Evolutionary conservation across 257 asterid genomes (phyloP), one percentile per base, ranked within the genome.

Genomic region (Nemophila menziesii): DNA sequence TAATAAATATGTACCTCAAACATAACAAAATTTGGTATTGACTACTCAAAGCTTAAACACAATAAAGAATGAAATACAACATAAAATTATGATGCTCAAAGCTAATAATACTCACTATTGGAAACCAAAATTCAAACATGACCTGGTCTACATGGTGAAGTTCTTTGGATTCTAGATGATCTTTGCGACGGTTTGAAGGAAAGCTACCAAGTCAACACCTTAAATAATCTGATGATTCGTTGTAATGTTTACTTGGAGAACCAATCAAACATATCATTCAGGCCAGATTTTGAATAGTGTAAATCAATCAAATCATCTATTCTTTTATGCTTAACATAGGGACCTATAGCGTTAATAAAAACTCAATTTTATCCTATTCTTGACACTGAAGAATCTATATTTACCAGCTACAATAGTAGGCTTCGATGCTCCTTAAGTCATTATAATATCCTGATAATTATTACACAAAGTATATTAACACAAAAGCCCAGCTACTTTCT

Each of bases 371-470:
- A 86, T 86, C 70, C 67, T 67, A 51, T 78, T 77, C 65, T 82
- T 74, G 0, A 77, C 74, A 37, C 75, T 73, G 69, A 86, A 76
- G 54, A 70, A 77, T 60, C 93, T 93, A 44, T 86, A 87, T 70
- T 67, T 61, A 41, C 56, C 77, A 20, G 92, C 77, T 15, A 65
- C 53, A 58, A 77, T 80, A 19, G 66, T 68, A 37, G 94, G 94
- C 58, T 79, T 79, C 41, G 97, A 86, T 33, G 93, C 92, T 33
- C 97, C 97, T 47, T 74, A 94, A 37, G 97, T 93, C 94, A 86
- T 82, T 38, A 86, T 86, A 46, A 94, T 92, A 17, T 94, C 97
- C 97, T 82, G 57, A 16, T 16, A 52, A 52, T 65, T 55, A 3
- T 9, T 26, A 3, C n/a, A n/a, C n/a, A n/a, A n/a, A n/a, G n/a